A percentile compares a stretch with the other conserved stretches of the same genome.
These are phyloP conservation scores for Cyberlindnera xishuangbannaensis DNA, from an alignment of 805 yeast species.

Conservation along the genomic window DNA sequence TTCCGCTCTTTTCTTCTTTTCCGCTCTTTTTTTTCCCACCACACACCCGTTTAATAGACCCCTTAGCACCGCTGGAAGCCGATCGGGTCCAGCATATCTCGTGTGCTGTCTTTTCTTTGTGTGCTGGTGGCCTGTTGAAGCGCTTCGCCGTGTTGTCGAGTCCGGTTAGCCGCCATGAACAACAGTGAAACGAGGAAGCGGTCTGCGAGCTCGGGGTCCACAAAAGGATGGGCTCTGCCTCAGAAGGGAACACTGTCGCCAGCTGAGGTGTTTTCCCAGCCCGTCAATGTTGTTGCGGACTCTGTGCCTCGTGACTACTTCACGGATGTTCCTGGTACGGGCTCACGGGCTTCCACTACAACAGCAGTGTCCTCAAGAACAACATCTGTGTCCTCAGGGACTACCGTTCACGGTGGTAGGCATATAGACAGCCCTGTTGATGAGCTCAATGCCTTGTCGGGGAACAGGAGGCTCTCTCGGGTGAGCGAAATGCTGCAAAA, in stretches of 20 bases:
- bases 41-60: too few relatives aligned
- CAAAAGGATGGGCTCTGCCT: conserved; percentile 5
- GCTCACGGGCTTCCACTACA: conserved; percentile 4
- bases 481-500: conserved; percentile 17
- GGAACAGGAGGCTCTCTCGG: conserved; percentile 12
- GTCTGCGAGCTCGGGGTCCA: conserved; percentile 4
- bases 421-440: too few relatives aligned
- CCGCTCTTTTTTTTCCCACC: too few relatives aligned
- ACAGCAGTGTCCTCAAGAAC: neutral
- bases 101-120: neutral
- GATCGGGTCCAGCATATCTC: too few relatives aligned
- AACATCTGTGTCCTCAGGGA: neutral
- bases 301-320: conserved; percentile 2
- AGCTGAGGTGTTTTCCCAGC: conserved; percentile 13
- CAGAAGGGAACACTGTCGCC: conserved; percentile 19
- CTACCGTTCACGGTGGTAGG: neutral
- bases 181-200: conserved; percentile 5
- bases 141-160: too few relatives aligned
- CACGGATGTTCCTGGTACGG: neutral
- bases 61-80: too few relatives aligned
- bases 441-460: neutral
- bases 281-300: conserved; percentile 1
- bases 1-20: too few relatives aligned
- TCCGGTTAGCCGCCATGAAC: too few relatives aligned
- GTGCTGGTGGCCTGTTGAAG: neutral